A percentile compares a stretch with the other conserved stretches of the same genome.
phyloP scores from a whole-genome alignment of 371 early-diverging fungal genomes.

The Lichtheimia hyalospora region DNA sequence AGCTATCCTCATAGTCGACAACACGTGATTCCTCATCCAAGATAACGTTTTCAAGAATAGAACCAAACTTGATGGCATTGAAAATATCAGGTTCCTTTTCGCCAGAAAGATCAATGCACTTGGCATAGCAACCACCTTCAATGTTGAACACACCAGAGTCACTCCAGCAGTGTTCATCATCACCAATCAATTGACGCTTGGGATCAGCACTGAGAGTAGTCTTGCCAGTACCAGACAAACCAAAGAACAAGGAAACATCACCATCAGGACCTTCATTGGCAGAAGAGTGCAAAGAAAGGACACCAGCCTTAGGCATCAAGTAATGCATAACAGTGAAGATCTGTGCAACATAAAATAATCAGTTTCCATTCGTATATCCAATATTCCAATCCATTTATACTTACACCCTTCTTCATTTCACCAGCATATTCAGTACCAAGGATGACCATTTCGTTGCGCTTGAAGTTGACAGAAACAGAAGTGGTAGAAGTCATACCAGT shows the following conservation, averaged over 20 bases:
- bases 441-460: slow-evolving; percentile 81
- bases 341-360: slow-evolving; percentile 12
- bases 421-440: slow-evolving; percentile 98
- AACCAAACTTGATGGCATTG: slow-evolving; percentile 85
- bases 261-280: slow-evolving; percentile 90
- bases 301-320: slow-evolving; percentile 96
- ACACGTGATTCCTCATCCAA: slow-evolving; percentile 74
- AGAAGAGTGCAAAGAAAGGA: slow-evolving; percentile 95
- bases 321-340: slow-evolving; percentile 98
- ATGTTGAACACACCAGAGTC: slow-evolving; percentile 94
- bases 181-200: slow-evolving; percentile 88
- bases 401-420: slow-evolving; percentile 98
- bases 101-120: slow-evolving; percentile 87
- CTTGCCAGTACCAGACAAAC: slow-evolving; percentile 96
- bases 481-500: slow-evolving; percentile 97
- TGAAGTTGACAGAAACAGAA: slow-evolving; percentile 89
- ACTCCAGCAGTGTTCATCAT: slow-evolving; percentile 98
- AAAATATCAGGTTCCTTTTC: slow-evolving; percentile 98
- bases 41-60: slow-evolving; percentile 93
- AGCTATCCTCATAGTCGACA: slow-evolving; percentile 80
- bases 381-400: background rate
- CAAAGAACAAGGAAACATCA: slow-evolving; percentile 97
- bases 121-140: slow-evolving; percentile 98
- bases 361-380: background rate
- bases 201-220: slow-evolving; percentile 96